Evolutionary conservation across 225 moss, liverwort and hornwort genomes (phyloP).

Genomic region (Polytrichum formosum): DNA sequence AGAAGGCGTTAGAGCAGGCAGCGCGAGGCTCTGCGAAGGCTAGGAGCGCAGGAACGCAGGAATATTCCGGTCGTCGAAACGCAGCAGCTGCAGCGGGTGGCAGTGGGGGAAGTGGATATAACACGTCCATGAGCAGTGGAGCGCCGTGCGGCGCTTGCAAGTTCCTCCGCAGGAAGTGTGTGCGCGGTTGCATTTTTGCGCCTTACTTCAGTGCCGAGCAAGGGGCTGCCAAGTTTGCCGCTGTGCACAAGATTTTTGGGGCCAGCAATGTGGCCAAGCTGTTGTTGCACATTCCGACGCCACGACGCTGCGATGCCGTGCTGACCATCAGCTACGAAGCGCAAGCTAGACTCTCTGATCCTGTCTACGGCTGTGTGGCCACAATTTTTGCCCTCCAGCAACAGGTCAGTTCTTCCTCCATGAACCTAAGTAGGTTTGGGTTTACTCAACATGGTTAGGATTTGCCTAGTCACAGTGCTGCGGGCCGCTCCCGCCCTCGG

Average conservation of each 20-base stretch:
- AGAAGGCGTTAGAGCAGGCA: slow-evolving; percentile 47
- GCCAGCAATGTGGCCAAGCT: slow-evolving; percentile 99
- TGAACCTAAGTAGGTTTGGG: background rate
- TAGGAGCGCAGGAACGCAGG: slow-evolving; percentile 15
- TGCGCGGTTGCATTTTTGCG: slow-evolving; percentile 90
- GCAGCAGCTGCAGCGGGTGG: background rate
- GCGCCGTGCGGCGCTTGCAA: slow-evolving; percentile 99
- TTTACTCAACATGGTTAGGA: too few relatives aligned
- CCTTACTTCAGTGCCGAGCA: slow-evolving; percentile 97
- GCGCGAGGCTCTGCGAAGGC: slow-evolving; percentile 44
- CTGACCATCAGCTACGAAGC: slow-evolving; percentile 99
- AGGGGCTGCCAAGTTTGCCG: slow-evolving; percentile 93
- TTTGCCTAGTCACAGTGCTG: too few relatives aligned
- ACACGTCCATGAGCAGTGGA: slow-evolving; percentile 85
- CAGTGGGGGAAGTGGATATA: slow-evolving; percentile 15
- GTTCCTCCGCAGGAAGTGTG: slow-evolving; percentile 92
- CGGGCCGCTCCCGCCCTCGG: too few relatives aligned
- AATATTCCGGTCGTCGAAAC: slow-evolving; percentile 29
- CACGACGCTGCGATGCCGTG: slow-evolving; percentile 89
- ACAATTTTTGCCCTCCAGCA: slow-evolving; percentile 96
- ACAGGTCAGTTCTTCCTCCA: slow-evolving; percentile 51
- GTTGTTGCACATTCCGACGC: slow-evolving; percentile 78
- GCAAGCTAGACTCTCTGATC: slow-evolving; percentile 96
- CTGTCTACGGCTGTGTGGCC: slow-evolving; percentile 95
- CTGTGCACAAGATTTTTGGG: slow-evolving; percentile 97